Evolutionary conservation across 2,329 filamentous ascomycete species (phyloP).

Genomic region (Ophidiomyces ophidiicola): DNA sequence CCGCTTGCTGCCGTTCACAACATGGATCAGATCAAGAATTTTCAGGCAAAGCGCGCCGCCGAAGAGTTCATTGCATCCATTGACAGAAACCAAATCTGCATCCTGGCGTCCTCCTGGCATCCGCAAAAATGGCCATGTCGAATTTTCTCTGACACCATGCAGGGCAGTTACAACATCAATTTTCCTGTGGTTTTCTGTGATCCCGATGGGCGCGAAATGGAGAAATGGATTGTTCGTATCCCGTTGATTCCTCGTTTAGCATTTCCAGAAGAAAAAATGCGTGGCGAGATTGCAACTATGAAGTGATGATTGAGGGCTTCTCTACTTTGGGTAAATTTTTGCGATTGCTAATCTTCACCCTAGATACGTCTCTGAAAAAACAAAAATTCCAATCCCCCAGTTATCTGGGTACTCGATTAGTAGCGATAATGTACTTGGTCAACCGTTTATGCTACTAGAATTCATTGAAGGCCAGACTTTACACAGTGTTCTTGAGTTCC

Average conservation of each 20-base stretch:
- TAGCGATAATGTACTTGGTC: conserved; percentile 9
- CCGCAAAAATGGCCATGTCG: conserved; percentile 10
- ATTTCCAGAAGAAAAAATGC: conserved; percentile 6
- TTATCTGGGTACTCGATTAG: conserved; percentile 9
- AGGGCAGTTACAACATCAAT: conserved; percentile 13
- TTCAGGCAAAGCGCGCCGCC: conserved; percentile 2
- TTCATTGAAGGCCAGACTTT: conserved; percentile 10
- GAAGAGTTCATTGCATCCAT: conserved; percentile 12
- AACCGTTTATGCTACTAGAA: conserved; percentile 11
- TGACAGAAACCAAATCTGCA: conserved; percentile 6
- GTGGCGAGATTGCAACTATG: conserved; percentile 11
- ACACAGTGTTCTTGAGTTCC: background rate
- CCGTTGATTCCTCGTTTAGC: conserved; percentile 11
- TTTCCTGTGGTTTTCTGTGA: conserved; percentile 13
- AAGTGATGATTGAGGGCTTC: conserved; percentile 4
- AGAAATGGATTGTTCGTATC: conserved; percentile 12
- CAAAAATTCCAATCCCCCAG: conserved; percentile 17
- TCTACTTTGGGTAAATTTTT: background rate
- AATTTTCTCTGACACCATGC: conserved; percentile 9
- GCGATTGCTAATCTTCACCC: background rate
- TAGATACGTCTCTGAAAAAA: conserved; percentile 16
- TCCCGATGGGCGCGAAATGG: background rate
- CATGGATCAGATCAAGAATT: conserved; percentile 10
- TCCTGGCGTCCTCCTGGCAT: conserved; percentile 9
- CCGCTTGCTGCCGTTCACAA: background rate